These are phyloP conservation scores for Lentinula sp. DNA, from an alignment of 768 basidiomycete genomes.

Conservation along the genomic window DNA sequence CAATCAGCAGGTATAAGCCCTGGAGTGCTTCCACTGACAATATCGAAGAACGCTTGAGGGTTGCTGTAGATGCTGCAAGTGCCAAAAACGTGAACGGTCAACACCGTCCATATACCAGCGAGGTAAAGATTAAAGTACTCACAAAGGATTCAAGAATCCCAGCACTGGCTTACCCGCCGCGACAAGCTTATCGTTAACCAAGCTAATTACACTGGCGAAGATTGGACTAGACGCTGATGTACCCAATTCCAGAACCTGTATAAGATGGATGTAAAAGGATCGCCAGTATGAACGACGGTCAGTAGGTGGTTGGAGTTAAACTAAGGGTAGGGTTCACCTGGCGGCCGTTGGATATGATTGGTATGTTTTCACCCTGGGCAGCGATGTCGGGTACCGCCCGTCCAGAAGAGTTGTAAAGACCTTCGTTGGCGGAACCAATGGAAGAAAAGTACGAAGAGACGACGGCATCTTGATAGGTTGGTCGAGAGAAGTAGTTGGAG, in stretches of 20 bases:
- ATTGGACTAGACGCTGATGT: conserved; percentile 44
- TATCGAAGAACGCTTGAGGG: conserved; percentile 32
- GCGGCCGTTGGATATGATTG: conserved; percentile 8
- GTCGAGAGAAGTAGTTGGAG: conserved; percentile 30
- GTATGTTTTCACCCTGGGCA: conserved; percentile 26
- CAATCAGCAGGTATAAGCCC: background rate
- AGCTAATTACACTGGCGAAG: conserved; percentile 37
- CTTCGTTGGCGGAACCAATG: conserved; percentile 25
- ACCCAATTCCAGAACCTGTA: conserved; percentile 23
- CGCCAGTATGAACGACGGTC: background rate
- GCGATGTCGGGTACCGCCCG: conserved; percentile 36
- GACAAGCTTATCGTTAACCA: conserved; percentile 39
- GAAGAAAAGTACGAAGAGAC: conserved; percentile 16
- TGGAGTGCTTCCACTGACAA: conserved; percentile 25
- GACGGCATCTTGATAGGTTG: conserved; percentile 18
- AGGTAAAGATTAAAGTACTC: background rate
- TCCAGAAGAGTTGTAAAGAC: conserved; percentile 40
- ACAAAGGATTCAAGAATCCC: conserved; percentile 32
- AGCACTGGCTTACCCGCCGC: conserved; percentile 22
- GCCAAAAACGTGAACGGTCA: background rate
- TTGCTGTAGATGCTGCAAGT: conserved; percentile 22
- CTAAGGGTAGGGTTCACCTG: conserved; percentile 10
- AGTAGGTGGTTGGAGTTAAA: conserved; percentile 21
- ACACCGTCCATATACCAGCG: no score
- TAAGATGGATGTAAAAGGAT: background rate